These are phyloP conservation scores for Phytophthora podocarpi DNA, from an alignment of 352 stramenopile genomes.

Conservation along the genomic window DNA sequence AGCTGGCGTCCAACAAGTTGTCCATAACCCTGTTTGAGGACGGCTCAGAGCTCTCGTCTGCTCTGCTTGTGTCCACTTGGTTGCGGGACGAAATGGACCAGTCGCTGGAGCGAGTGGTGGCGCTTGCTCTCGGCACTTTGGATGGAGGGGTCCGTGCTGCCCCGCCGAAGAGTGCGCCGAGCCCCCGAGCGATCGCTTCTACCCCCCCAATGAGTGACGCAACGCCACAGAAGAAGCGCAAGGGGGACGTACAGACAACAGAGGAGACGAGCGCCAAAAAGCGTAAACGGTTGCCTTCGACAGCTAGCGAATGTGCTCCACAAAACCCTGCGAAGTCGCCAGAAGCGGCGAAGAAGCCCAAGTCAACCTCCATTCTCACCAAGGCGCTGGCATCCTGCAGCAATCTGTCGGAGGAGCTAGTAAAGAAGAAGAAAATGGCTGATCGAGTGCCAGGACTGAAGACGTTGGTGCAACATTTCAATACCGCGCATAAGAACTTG, in stretches of 20 bases:
- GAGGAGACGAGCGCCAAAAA: not conserved
- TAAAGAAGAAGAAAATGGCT: conserved; percentile 8
- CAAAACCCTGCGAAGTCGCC: not conserved
- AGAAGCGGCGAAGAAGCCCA: not conserved
- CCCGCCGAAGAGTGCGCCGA: not conserved
- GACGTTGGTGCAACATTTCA: conserved; percentile 10
- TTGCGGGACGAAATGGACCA: not conserved
- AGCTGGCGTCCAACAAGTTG: conserved; percentile 5
- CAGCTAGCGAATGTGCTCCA: not conserved
- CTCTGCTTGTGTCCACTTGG: conserved; percentile 1
- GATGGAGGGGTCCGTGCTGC: not conserved
- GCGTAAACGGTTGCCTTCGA: not conserved
- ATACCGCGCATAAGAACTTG: conserved; percentile 4
- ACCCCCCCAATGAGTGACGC: not conserved
- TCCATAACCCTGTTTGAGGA: conserved; percentile 13
- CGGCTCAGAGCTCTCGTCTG: conserved; percentile 6
- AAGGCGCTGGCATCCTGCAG: not conserved
- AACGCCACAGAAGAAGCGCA: conserved; percentile 2
- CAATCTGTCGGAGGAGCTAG: conserved; percentile 3
- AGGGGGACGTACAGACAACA: not conserved
- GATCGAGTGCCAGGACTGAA: conserved; percentile 8
- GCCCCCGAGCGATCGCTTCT: not conserved
- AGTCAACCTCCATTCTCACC: not conserved
- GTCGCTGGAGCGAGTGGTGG: not conserved
- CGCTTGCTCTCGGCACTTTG: not conserved